phyloP scores from a whole-genome alignment of 1,284 basidiomycete species.

The Peniophora sp. region DNA sequence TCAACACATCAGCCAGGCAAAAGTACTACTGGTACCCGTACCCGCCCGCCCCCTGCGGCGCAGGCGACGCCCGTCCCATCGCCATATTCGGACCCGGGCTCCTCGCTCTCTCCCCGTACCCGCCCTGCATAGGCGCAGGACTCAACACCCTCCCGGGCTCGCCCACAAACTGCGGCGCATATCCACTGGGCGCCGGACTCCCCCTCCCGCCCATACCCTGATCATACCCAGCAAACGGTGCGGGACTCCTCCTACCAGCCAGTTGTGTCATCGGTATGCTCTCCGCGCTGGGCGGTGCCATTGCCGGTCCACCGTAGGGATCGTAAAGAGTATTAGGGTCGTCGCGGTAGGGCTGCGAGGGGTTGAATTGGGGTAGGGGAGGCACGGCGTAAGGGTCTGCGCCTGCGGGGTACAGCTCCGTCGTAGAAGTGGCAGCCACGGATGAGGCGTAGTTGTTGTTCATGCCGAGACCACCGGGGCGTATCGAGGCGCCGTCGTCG shows the following conservation, averaged over 20 bases:
- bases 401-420: constrained; percentile 31
- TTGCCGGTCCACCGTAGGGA: constrained; percentile 68
- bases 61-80: constrained; percentile 1
- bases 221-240: constrained; percentile 10
- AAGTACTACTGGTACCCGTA: constrained; percentile 1
- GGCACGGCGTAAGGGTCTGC: constrained; percentile 74
- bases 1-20: too few species aligned
- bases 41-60: constrained; percentile 3
- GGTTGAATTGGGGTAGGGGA: constrained; percentile 76
- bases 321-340: constrained; percentile 67
- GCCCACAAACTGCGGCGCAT: neutral
- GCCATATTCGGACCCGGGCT: constrained; percentile 6
- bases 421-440: constrained; percentile 40
- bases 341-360: constrained; percentile 63
- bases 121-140: neutral
- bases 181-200: neutral
- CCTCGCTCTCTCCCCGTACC: constrained; percentile 1
- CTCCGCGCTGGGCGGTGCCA: constrained; percentile 44
- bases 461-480: constrained; percentile 29
- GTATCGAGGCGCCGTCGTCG: constrained; percentile 44
- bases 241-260: constrained; percentile 25
- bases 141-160: neutral
- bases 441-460: constrained; percentile 30
- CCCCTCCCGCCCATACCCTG: neutral
- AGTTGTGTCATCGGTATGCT: constrained; percentile 75